phyloP scores from a whole-genome alignment of 306 rosid species.

The Pyrus bretschneideri region DNA sequence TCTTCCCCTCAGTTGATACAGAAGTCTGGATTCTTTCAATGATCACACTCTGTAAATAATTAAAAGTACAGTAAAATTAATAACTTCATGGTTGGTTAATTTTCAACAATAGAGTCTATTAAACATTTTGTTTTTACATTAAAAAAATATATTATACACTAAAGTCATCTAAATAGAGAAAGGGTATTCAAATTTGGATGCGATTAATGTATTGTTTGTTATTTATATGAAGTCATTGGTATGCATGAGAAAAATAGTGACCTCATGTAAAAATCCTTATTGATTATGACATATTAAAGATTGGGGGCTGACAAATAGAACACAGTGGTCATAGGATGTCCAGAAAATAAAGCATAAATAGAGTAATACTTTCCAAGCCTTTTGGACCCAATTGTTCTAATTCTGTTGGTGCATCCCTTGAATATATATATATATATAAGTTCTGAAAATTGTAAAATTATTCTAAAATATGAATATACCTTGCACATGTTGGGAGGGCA shows the following conservation, averaged over 20 bases:
- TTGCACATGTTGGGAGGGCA: constrained; percentile 94
- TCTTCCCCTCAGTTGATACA: constrained; percentile 8
- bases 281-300: not conserved
- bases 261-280: not conserved
- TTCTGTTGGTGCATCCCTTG: too few relatives aligned
- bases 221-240: not conserved
- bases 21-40: constrained; percentile 20
- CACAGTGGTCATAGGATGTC: not conserved
- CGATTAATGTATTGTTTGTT: not conserved
- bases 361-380: not conserved
- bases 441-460: not conserved
- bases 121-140: too few relatives aligned
- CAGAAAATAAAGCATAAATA: not conserved
- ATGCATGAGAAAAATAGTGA: not conserved
- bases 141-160: too few relatives aligned
- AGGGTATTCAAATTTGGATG: too few relatives aligned
- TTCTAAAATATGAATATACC: constrained; percentile 20
- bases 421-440: too few relatives aligned
- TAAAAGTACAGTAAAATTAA: not conserved
- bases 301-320: not conserved
- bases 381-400: constrained; percentile 3
- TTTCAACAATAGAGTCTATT: too few relatives aligned
- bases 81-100: too few relatives aligned
- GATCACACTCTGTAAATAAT: constrained; percentile 13
- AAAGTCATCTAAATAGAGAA: too few relatives aligned